These are phyloP conservation scores for Trichosporon sp. DNA, from an alignment of 1,284 basidiomycete genomes.

Conservation along the genomic window DNA sequence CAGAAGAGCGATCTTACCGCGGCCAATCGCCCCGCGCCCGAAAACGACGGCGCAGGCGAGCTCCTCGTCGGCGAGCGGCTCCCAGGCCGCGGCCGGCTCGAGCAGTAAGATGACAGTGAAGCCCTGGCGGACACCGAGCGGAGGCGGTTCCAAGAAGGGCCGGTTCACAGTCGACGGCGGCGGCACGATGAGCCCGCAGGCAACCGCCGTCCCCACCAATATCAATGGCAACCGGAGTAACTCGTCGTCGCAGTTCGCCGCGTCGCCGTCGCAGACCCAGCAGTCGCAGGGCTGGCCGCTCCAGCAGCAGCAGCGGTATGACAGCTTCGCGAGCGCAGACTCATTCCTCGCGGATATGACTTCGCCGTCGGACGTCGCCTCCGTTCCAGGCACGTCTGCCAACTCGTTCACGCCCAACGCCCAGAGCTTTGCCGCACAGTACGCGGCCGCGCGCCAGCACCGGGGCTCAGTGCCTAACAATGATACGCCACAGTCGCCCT, in stretches of 20 bases:
- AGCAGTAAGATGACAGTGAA: slow-evolving; percentile 38
- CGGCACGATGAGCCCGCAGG: slow-evolving; percentile 11
- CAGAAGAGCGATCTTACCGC: slow-evolving; percentile 35
- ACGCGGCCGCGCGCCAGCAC: slow-evolving; percentile 11
- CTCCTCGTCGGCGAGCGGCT: slow-evolving; percentile 5
- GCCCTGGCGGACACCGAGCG: slow-evolving; percentile 29
- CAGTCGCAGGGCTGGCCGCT: slow-evolving; percentile 9
- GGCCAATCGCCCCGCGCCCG: slow-evolving; percentile 36
- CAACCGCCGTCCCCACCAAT: neutral
- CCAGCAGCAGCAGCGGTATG: slow-evolving; percentile 8
- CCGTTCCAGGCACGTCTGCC: slow-evolving; percentile 10
- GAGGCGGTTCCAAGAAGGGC: slow-evolving; percentile 39
- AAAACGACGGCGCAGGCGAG: slow-evolving; percentile 9
- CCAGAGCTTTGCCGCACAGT: slow-evolving; percentile 16
- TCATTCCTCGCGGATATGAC: neutral
- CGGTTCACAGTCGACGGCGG: slow-evolving; percentile 47
- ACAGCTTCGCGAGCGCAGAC: neutral
- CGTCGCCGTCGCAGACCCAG: slow-evolving; percentile 25
- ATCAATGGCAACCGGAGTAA: neutral
- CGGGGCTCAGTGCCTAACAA: neutral
- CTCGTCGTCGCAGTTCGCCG: slow-evolving; percentile 1
- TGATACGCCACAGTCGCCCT: neutral
- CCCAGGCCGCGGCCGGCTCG: slow-evolving; percentile 9
- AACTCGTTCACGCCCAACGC: slow-evolving; percentile 17
- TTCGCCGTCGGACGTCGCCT: slow-evolving; percentile 1